Evolutionary conservation across 257 asterid species (phyloP), one percentile per base, ranked within the genome.

Genomic region (Przewalskia tangutica): DNA sequence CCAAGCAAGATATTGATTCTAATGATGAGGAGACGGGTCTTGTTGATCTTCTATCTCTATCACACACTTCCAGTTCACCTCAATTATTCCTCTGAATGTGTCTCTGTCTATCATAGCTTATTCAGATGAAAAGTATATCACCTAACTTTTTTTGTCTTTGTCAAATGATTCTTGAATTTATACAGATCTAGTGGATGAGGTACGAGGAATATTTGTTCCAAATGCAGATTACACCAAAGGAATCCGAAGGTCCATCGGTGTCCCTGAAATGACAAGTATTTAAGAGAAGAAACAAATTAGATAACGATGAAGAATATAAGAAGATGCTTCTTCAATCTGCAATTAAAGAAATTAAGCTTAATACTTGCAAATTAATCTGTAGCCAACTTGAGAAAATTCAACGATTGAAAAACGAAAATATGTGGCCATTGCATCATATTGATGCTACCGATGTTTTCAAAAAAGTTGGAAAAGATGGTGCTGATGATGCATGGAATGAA

Each of bases 101-200:
- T 27, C 32, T 27, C 32, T 27, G 32, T 27, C 32, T 27, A 27
- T 27, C 32, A 1, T 27, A 27, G 32, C 32, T 27, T 27, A 27
- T 27, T 1, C 32, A 27, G 32, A 27, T 27, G 1, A 27, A 27
- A 27, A 27, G 32, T 1, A 27, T 27, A 27, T 27, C 32, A 27
- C 32, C 27, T 23, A 23, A 23, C 27, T 1, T 23, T 23, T 23
- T 23, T 23, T 3, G 6, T 50, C 12, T 11, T 48, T 10, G 12
- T n/a, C 44, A 65, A 65, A 16, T 66, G 9, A 68, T 17, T 40
- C 7, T n/a, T 68, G 6, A 51, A 76, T 13, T 66, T 36, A 16
- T 66, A 71, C 65, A 71, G 85, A 82, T 2, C 17, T 86, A 46
- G 80, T 86, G 11, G 83, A 84, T 9, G 85, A 86, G 59, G 86